Conservation (phyloP, 306 rosid species). For the Mimosa bimucronata region DNA sequence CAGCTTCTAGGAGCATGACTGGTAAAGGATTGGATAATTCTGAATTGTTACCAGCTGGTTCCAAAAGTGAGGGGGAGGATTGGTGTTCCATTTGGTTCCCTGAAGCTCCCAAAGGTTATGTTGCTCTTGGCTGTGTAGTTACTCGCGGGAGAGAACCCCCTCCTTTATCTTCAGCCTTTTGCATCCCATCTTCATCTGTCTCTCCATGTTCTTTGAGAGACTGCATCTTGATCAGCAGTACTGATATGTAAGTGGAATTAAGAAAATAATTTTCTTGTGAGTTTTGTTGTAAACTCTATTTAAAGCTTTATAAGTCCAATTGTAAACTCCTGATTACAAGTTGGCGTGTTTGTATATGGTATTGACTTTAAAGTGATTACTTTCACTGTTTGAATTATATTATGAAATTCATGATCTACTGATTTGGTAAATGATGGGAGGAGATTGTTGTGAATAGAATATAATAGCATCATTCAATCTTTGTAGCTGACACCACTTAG, state of each 20-base stretch:
- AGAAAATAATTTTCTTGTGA: constrained; percentile 12
- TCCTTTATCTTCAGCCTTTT: constrained; percentile 72
- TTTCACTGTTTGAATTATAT: constrained; percentile 17
- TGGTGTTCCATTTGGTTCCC: constrained; percentile 91
- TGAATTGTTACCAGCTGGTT: constrained; percentile 34
- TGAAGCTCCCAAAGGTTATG: constrained; percentile 91
- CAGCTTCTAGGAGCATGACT: constrained; percentile 48
- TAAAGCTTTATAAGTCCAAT: constrained; percentile 17
- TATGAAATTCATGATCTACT: background rate
- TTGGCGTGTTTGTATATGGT: background rate
- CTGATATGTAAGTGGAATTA: constrained; percentile 62
- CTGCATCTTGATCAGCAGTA: constrained; percentile 61
- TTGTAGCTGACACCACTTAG: background rate
- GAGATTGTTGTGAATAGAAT: background rate
- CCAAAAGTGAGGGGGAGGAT: constrained; percentile 42
- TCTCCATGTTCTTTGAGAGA: constrained; percentile 84
- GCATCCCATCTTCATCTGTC: constrained; percentile 75
- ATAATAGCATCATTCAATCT: background rate
- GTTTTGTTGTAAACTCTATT: constrained; percentile 15
- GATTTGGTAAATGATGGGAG: background rate
- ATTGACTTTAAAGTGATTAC: constrained; percentile 13
- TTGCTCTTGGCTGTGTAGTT: constrained; percentile 90
- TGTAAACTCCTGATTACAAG: constrained; percentile 1
- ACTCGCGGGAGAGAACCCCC: constrained; percentile 71
- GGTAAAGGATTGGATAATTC: constrained; percentile 42